These are phyloP conservation scores for Emergomyces orientalis DNA, from an alignment of 2,329 filamentous ascomycete genomes.

Conservation along the genomic window DNA sequence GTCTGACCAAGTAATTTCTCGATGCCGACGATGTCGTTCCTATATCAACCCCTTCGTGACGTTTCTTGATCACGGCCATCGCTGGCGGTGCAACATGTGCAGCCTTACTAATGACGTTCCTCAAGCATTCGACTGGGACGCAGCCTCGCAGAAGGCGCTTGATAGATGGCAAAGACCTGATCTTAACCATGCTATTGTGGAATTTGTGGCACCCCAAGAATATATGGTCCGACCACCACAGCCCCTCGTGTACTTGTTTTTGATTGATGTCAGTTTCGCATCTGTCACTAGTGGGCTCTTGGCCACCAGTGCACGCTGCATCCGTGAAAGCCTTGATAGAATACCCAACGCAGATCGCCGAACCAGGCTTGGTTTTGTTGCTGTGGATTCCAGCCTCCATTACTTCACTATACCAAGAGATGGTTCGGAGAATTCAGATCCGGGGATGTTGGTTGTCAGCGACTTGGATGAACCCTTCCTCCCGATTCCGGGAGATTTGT, in stretches of 20 bases:
- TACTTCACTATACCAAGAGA: slow-evolving; percentile 95
- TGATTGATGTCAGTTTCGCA: slow-evolving; percentile 88
- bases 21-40: slow-evolving; percentile 87
- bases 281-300: slow-evolving; percentile 83
- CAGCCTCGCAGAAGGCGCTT: slow-evolving; percentile 77
- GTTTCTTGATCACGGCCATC: slow-evolving; percentile 91
- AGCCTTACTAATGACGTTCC: slow-evolving; percentile 97
- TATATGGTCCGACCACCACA: slow-evolving; percentile 98
- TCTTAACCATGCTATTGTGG: slow-evolving; percentile 90
- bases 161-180: slow-evolving; percentile 89
- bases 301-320: slow-evolving; percentile 85
- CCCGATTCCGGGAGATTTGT: slow-evolving; percentile 80
- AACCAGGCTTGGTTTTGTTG: slow-evolving; percentile 88
- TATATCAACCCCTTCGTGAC: slow-evolving; percentile 98
- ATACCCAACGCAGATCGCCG: slow-evolving; percentile 97
- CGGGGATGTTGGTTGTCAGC: slow-evolving; percentile 86
- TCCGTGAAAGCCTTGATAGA: slow-evolving; percentile 85
- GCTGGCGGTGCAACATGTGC: slow-evolving; percentile 99
- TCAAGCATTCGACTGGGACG: slow-evolving; percentile 99
- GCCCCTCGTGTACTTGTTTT: slow-evolving; percentile 88
- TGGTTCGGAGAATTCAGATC: slow-evolving; percentile 71
- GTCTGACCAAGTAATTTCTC: slow-evolving; percentile 92
- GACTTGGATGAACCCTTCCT: slow-evolving; percentile 95
- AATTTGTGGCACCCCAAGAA: slow-evolving; percentile 95
- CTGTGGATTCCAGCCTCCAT: slow-evolving; percentile 86